These are phyloP conservation scores for Citrus inodora DNA, from an alignment of 345 rosid species.

Conservation along the genomic window DNA sequence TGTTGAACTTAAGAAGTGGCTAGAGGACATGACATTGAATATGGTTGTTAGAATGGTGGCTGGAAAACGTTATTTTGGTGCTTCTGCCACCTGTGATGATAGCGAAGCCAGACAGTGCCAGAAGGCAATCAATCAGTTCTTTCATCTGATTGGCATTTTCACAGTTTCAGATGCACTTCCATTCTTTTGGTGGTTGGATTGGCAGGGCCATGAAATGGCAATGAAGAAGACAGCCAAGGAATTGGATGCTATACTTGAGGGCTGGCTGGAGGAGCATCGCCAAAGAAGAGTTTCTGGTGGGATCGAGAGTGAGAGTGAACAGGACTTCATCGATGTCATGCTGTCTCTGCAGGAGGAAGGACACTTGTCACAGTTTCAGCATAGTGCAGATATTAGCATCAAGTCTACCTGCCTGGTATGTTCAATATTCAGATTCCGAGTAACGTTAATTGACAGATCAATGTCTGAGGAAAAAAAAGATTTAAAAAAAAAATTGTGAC, in stretches of 20 bases:
- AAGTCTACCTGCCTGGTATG: constrained; percentile 64
- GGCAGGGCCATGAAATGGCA: constrained; percentile 49
- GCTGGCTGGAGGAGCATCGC: constrained; percentile 44
- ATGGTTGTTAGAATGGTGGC: constrained; percentile 46
- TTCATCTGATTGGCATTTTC: constrained; percentile 47
- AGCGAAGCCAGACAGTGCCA: constrained; percentile 36
- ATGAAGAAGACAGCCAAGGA: constrained; percentile 61
- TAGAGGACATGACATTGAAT: constrained; percentile 39
- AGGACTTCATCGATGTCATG: constrained; percentile 59
- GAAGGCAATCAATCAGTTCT: constrained; percentile 34
- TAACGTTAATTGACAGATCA: neutral
- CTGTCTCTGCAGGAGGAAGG: constrained; percentile 40
- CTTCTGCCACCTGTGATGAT: constrained; percentile 8
- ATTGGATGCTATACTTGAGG: constrained; percentile 33
- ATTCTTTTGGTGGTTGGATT: constrained; percentile 48
- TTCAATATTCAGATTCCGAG: neutral
- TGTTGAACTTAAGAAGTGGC: constrained; percentile 43
- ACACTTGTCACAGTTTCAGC: constrained; percentile 29
- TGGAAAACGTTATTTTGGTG: constrained; percentile 38
- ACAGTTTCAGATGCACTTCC: constrained; percentile 61
- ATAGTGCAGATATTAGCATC: constrained; percentile 42
- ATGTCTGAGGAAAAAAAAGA: neutral
- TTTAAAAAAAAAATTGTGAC: neutral
- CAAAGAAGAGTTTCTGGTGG: constrained; percentile 22
- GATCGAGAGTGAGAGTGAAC: constrained; percentile 15